Percentiles rank a stretch among this genome's conserved stretches.
phyloP scores from a whole-genome alignment of 2,329 filamentous ascomycete genomes.

The Aspergillus vadensis region DNA sequence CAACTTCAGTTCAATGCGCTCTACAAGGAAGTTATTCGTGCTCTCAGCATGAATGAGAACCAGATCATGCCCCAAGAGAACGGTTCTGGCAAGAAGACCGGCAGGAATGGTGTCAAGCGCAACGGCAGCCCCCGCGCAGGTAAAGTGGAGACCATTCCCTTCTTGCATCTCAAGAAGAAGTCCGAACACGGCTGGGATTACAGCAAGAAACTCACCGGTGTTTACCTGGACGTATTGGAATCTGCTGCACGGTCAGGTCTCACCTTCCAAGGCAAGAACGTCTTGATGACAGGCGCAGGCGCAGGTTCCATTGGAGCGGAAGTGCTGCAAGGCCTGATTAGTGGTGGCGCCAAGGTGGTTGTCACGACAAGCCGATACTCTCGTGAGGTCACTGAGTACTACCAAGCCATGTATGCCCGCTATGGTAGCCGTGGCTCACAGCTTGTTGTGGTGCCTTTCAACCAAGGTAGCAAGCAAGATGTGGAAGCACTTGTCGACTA shows the following conservation, averaged over 20 bases:
- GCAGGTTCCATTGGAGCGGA: slow-evolving; percentile 97
- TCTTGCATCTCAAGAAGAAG: slow-evolving; percentile 96
- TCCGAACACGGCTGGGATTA: slow-evolving; percentile 98
- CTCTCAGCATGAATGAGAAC: slow-evolving; percentile 95
- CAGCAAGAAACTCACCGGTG: slow-evolving; percentile 94
- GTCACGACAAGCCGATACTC: slow-evolving; percentile 98
- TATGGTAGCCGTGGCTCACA: slow-evolving; percentile 93
- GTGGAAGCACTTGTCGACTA: slow-evolving; percentile 92
- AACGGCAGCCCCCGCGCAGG: slow-evolving; percentile 67
- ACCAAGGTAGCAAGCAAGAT: slow-evolving; percentile 97
- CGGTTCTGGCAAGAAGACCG: slow-evolving; percentile 60
- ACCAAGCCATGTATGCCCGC: slow-evolving; percentile 96
- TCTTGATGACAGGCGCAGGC: slow-evolving; percentile 96
- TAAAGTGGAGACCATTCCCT: slow-evolving; percentile 96
- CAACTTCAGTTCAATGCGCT: slow-evolving; percentile 95
- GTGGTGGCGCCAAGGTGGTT: slow-evolving; percentile 92
- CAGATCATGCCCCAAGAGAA: slow-evolving; percentile 92
- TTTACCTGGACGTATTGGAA: slow-evolving; percentile 91
- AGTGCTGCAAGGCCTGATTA: slow-evolving; percentile 92
- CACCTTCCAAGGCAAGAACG: slow-evolving; percentile 92
- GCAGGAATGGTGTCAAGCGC: slow-evolving; percentile 51
- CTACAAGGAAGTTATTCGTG: slow-evolving; percentile 91
- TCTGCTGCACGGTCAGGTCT: slow-evolving; percentile 84
- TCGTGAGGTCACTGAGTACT: slow-evolving; percentile 96
- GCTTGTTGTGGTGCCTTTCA: slow-evolving; percentile 97